Conservation (phyloP, 2,329 filamentous ascomycete species). For the Phialocephala sp. region DNA sequence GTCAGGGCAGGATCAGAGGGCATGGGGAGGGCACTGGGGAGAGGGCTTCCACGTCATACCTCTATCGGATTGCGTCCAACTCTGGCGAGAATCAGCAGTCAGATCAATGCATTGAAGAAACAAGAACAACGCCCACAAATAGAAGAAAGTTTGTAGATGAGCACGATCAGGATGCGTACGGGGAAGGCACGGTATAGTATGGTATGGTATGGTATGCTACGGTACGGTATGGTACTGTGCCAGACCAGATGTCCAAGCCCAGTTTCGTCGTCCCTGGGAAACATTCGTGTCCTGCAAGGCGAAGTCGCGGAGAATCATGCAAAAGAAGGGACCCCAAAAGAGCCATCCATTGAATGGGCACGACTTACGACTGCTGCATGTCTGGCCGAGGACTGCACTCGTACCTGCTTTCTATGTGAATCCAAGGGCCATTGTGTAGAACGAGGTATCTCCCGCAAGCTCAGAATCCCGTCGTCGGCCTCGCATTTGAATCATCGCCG, state of each 20-base stretch:
- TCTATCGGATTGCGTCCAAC: conserved; percentile 4
- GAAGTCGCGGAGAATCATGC: conserved; percentile 6
- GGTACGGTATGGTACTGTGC: not conserved
- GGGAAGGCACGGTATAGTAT: not conserved
- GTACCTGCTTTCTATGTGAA: not conserved
- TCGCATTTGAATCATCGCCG: not conserved
- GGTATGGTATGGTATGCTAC: not conserved
- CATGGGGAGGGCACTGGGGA: not conserved
- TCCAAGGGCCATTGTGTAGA: not conserved
- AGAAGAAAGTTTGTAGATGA: not conserved
- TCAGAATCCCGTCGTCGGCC: not conserved
- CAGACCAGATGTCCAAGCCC: not conserved
- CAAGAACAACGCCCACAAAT: not conserved
- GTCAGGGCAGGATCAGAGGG: not conserved
- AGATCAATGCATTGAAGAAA: not conserved
- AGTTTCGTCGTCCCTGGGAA: conserved; percentile 4
- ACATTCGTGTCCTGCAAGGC: not conserved
- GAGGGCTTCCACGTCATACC: not conserved
- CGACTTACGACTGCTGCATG: not conserved
- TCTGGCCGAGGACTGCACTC: not conserved
- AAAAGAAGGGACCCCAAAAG: not conserved
- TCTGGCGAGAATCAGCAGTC: not conserved
- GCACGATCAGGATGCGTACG: not conserved
- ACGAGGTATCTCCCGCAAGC: not conserved
- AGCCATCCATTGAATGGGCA: not conserved